Percentiles rank a stretch among this genome's conserved stretches.
Conservation (phyloP, 1,284 basidiomycete species). For the Ceratobasidium sp. region DNA sequence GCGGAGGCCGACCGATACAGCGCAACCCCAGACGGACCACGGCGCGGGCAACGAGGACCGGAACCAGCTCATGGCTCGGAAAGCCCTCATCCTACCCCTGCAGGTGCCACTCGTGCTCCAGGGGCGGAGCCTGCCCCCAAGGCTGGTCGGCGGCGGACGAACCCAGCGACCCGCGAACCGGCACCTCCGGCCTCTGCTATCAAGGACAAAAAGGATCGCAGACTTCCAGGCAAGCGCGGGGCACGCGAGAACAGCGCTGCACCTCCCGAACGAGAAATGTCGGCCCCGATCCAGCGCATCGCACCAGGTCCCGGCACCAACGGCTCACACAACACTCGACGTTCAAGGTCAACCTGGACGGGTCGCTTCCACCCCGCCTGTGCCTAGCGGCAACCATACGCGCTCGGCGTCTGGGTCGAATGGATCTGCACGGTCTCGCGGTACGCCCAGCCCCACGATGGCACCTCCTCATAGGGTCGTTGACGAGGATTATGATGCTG, state of each 20-base stretch:
- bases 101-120: neutral
- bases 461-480: constrained; percentile 65
- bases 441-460: constrained; percentile 60
- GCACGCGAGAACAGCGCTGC: constrained; percentile 31
- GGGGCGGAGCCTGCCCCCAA: neutral
- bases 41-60: constrained; percentile 10
- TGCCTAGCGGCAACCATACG: constrained; percentile 33
- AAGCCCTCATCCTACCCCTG: constrained; percentile 20
- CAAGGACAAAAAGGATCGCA: constrained; percentile 57
- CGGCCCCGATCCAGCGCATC: constrained; percentile 16
- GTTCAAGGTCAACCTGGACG: constrained; percentile 33
- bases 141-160: neutral
- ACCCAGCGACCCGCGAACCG: neutral
- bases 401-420: constrained; percentile 47
- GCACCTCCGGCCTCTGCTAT: constrained; percentile 46
- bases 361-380: constrained; percentile 35
- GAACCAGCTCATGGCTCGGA: constrained; percentile 27
- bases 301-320: neutral
- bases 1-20: constrained; percentile 33
- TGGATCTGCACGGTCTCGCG: constrained; percentile 62
- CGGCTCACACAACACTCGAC: constrained; percentile 28
- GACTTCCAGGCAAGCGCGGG: constrained; percentile 49
- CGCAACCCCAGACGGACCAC: constrained; percentile 25
- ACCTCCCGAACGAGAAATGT: constrained; percentile 25
- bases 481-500: constrained; percentile 85